Percentiles rank a stretch among this genome's conserved stretches.
Evolutionary conservation across 805 yeast species (phyloP).

Genomic region (Candida parachauliodes): DNA sequence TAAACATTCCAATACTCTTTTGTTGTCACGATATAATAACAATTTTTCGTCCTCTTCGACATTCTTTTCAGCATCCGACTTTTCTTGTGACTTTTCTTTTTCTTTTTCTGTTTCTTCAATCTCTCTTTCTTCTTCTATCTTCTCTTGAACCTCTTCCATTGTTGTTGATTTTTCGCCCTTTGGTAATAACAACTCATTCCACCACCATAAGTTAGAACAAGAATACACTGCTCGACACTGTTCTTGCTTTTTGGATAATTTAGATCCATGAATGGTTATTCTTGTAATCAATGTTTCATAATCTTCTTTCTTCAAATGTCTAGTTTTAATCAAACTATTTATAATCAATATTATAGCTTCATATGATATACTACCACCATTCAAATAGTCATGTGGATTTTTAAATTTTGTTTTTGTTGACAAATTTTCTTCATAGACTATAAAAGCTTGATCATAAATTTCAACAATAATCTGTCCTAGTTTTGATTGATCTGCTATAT

Average conservation of each 20-base stretch:
- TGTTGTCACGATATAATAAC: conserved; percentile 41
- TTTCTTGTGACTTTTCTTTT: conserved; percentile 10
- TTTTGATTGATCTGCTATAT: conserved; percentile 73
- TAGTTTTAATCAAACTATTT: conserved; percentile 40
- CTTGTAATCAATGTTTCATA: conserved; percentile 82
- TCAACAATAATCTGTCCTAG: conserved; percentile 78
- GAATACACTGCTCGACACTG: conserved; percentile 88
- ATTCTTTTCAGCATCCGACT: conserved; percentile 34
- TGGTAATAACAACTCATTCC: conserved; percentile 51
- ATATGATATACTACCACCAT: conserved; percentile 48
- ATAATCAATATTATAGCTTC: conserved; percentile 47
- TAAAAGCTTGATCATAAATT: conserved; percentile 81
- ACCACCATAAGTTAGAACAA: conserved; percentile 95
- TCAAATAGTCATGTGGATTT: conserved; percentile 37
- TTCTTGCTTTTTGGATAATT: conserved; percentile 84
- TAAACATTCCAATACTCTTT: conserved; percentile 84
- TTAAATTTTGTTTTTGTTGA: conserved; percentile 8
- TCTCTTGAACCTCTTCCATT: conserved; percentile 32
- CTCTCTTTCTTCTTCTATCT: conserved; percentile 10
- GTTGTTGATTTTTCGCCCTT: conserved; percentile 27
- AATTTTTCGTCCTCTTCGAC: conserved; percentile 11
- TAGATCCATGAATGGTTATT: conserved; percentile 83
- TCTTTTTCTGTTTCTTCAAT: conserved; percentile 9
- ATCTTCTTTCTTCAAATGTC: conserved; percentile 55
- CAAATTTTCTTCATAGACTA: conserved; percentile 69